Conservation (phyloP, 73 alveolate genomes). For the Stentor coeruleus region DNA sequence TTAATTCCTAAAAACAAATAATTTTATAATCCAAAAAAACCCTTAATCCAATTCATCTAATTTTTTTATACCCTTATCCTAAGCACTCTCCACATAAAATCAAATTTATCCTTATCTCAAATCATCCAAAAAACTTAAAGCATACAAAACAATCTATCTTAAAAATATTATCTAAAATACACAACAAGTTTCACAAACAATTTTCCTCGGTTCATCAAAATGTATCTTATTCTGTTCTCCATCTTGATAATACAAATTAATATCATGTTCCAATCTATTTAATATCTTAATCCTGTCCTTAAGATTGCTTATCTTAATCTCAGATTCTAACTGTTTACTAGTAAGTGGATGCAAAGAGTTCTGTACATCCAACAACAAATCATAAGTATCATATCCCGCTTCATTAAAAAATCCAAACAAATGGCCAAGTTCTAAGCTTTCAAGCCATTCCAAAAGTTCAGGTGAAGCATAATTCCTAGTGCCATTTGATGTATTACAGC, state of each 20-base stretch:
- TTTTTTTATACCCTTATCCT: too few species aligned
- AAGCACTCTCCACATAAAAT: too few species aligned
- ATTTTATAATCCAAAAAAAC: too few species aligned
- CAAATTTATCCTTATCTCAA: too few species aligned
- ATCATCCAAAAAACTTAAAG: too few species aligned
- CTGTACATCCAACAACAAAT: background rate
- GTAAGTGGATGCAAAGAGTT: background rate
- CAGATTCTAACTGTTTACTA: background rate
- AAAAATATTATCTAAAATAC: too few species aligned
- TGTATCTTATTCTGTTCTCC: background rate
- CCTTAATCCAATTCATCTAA: too few species aligned
- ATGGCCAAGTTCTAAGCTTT: background rate
- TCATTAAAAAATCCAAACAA: background rate
- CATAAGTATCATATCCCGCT: conserved; percentile 24
- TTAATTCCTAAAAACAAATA: too few species aligned
- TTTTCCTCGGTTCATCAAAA: conserved; percentile 1
- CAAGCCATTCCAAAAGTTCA: conserved; percentile 15
- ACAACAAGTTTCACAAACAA: conserved; percentile 14
- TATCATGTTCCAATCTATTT: background rate
- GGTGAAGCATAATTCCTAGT: conserved; percentile 1
- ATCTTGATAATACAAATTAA: background rate
- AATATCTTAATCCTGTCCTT: background rate
- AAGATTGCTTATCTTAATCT: background rate
- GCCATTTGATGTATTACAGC: background rate
- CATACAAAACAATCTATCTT: too few species aligned